Conservation (phyloP, 129 eudicot genomes). For the Flaveria bidentis region DNA sequence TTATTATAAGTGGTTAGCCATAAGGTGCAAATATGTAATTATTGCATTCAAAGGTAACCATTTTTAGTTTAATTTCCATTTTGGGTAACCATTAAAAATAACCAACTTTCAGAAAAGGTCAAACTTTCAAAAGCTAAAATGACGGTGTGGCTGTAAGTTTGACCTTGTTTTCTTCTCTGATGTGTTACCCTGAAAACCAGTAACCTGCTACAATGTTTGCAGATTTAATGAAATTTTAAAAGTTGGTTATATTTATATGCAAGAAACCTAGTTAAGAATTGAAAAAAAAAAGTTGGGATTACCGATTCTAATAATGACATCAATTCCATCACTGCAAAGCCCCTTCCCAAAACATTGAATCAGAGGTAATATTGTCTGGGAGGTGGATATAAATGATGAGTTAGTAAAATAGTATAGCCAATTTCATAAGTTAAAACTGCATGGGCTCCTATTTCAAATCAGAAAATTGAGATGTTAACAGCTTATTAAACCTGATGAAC, state of each 20-base stretch:
- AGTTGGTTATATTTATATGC: slow-evolving; percentile 17
- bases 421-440: slow-evolving; percentile 8
- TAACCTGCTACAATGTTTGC: slow-evolving; percentile 1
- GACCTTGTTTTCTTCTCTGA: neutral
- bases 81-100: slow-evolving; percentile 7
- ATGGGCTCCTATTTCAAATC: slow-evolving; percentile 3
- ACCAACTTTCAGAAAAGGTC: slow-evolving; percentile 1
- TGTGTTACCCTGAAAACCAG: neutral
- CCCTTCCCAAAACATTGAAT: slow-evolving; percentile 88
- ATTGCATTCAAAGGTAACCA: neutral
- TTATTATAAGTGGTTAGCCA: slow-evolving; percentile 27
- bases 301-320: slow-evolving; percentile 91
- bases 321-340: slow-evolving; percentile 83
- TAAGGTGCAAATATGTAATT: slow-evolving; percentile 12
- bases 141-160: neutral
- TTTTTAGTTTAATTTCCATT: neutral
- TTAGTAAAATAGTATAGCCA: slow-evolving; percentile 25
- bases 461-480: slow-evolving; percentile 23
- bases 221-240: neutral
- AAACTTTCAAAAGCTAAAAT: neutral
- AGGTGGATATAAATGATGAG: neutral
- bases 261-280: slow-evolving; percentile 5
- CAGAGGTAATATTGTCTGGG: slow-evolving; percentile 87
- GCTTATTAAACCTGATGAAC: slow-evolving; percentile 74
- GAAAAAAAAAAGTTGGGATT: slow-evolving; percentile 1